Evolutionary conservation across 345 rosid genomes (phyloP).

Genomic region (Draba incana): DNA sequence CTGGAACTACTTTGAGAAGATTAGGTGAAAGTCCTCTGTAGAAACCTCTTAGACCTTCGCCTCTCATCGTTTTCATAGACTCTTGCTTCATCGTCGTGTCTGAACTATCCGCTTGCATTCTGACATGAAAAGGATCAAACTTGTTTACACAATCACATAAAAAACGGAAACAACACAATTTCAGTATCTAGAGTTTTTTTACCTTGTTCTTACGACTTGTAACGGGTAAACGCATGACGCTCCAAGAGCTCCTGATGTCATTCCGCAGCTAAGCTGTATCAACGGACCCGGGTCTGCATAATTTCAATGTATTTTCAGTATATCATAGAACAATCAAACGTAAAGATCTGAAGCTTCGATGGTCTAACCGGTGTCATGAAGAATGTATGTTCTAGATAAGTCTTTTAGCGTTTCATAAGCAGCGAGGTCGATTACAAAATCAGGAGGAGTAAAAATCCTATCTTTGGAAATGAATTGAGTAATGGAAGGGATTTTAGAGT

Average conservation of each 20-base stretch:
- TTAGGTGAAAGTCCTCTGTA: constrained; percentile 95
- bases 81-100: constrained; percentile 78
- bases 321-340: constrained; percentile 9
- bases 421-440: constrained; percentile 68
- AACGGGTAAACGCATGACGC: constrained; percentile 96
- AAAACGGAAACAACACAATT: background rate
- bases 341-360: constrained; percentile 16
- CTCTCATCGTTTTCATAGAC: constrained; percentile 74
- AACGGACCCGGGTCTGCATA: constrained; percentile 83
- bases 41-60: constrained; percentile 87
- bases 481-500: background rate
- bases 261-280: constrained; percentile 92
- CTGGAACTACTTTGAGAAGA: constrained; percentile 77
- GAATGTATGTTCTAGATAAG: constrained; percentile 77
- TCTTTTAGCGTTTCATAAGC: constrained; percentile 95
- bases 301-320: constrained; percentile 19
- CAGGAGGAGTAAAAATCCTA: background rate
- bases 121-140: constrained; percentile 40
- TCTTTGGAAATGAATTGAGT: background rate
- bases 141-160: constrained; percentile 12
- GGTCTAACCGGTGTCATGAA: constrained; percentile 66
- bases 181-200: constrained; percentile 3
- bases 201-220: constrained; percentile 98
- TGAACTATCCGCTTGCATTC: constrained; percentile 90
- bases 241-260: constrained; percentile 87